phyloP scores from a whole-genome alignment of 2,329 filamentous ascomycete genomes.

The Colletotrichum sp. region DNA sequence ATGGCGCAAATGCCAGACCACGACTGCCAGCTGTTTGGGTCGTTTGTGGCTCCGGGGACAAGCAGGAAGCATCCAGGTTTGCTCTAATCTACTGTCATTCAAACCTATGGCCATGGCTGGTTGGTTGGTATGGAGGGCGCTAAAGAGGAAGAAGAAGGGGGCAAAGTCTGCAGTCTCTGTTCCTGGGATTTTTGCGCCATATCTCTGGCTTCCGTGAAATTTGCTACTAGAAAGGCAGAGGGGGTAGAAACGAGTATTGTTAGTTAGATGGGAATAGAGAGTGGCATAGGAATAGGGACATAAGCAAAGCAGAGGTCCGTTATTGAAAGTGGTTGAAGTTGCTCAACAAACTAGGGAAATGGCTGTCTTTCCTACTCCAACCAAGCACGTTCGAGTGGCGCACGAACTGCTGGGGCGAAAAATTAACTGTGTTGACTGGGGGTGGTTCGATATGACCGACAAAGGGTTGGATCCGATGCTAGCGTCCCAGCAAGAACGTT shows the following conservation, averaged over 20 bases:
- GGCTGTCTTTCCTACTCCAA: neutral
- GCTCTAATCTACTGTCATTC: neutral
- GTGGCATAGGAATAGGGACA: neutral
- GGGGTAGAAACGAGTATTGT: neutral
- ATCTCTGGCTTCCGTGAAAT: neutral
- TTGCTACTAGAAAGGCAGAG: neutral
- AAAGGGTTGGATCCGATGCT: neutral
- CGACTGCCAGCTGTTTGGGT: neutral
- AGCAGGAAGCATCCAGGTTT: neutral
- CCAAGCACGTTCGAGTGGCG: neutral
- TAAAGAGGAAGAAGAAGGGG: neutral
- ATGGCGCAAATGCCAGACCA: neutral
- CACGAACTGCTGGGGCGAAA: neutral
- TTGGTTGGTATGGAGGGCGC: neutral
- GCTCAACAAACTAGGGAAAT: neutral
- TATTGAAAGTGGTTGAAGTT: neutral
- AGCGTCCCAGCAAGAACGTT: neutral
- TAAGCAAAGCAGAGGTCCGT: neutral
- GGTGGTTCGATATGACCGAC: neutral
- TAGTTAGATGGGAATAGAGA: neutral
- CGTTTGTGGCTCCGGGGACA: neutral
- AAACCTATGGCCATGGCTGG: neutral
- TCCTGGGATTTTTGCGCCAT: neutral
- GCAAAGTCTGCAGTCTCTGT: neutral
- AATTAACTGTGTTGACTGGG: neutral